Percentiles rank a stretch among this genome's conserved stretches.
phyloP scores from a whole-genome alignment of 768 basidiomycete species.

The Amanita rimosa region DNA sequence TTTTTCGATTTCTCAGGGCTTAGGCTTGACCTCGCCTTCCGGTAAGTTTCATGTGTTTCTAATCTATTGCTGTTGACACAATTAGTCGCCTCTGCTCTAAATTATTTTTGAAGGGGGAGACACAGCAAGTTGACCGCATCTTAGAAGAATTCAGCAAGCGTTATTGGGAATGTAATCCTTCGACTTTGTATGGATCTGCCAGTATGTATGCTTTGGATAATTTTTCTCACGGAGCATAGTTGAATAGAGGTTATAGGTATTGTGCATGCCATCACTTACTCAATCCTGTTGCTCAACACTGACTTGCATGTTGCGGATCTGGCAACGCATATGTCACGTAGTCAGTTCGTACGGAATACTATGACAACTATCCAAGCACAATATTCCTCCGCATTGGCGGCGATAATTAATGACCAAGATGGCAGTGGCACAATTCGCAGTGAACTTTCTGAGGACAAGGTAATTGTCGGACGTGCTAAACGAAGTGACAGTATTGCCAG shows the following conservation, averaged over 20 bases:
- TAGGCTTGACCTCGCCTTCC: constrained; percentile 81
- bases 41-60: constrained; percentile 31
- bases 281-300: constrained; percentile 88
- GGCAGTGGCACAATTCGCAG: constrained; percentile 33
- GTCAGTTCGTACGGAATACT: constrained; percentile 89
- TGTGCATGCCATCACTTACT: constrained; percentile 92
- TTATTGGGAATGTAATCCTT: constrained; percentile 88
- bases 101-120: constrained; percentile 89
- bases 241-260: constrained; percentile 40
- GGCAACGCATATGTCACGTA: constrained; percentile 78
- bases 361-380: constrained; percentile 78
- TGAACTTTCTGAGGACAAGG: constrained; percentile 18
- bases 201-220: constrained; percentile 40
- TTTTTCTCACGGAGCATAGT: constrained; percentile 4
- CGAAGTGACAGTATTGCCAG: constrained; percentile 78
- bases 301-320: constrained; percentile 95
- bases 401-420: constrained; percentile 49
- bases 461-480: constrained; percentile 28
- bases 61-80: neutral
- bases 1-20: constrained; percentile 81
- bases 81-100: constrained; percentile 79
- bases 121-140: constrained; percentile 96
- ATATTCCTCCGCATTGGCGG: constrained; percentile 40
- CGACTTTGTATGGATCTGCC: constrained; percentile 68
- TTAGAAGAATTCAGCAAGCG: constrained; percentile 83